Percentiles rank a stretch among this genome's conserved stretches.
Conservation (phyloP, 129 eudicot species). For the Scalesia atractyloides region DNA sequence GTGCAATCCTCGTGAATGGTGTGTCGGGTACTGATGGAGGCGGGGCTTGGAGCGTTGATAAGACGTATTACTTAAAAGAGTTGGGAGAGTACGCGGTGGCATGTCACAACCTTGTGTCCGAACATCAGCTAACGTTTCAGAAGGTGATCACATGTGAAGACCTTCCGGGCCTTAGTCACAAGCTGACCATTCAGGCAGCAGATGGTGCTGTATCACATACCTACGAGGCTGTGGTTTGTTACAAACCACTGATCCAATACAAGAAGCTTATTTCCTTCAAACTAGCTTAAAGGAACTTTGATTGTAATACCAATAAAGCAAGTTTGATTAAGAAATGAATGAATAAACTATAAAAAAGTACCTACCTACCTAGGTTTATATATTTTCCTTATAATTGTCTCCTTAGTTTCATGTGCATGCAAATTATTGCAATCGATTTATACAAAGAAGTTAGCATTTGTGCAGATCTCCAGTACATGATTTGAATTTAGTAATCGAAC, state of each 20-base stretch:
- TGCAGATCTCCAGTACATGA: too few relatives aligned
- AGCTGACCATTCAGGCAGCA: slow-evolving; percentile 29
- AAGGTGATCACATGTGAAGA: slow-evolving; percentile 25
- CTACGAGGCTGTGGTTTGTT: slow-evolving; percentile 35
- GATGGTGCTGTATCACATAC: slow-evolving; percentile 28
- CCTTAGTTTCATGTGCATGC: too few relatives aligned
- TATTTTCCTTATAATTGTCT: background rate
- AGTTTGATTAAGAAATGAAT: background rate
- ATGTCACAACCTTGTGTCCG: slow-evolving; percentile 28
- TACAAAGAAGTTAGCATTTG: too few relatives aligned
- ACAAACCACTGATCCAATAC: slow-evolving; percentile 28
- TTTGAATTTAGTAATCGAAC: too few relatives aligned
- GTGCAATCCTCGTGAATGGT: slow-evolving; percentile 19
- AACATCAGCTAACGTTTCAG: slow-evolving; percentile 25
- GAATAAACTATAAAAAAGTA: slow-evolving; percentile 5
- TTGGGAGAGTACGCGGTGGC: slow-evolving; percentile 35
- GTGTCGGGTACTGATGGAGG: background rate
- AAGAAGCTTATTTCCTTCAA: slow-evolving; percentile 40
- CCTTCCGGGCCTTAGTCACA: slow-evolving; percentile 26
- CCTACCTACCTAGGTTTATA: background rate
- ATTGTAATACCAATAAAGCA: background rate
- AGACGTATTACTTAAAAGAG: slow-evolving; percentile 10
- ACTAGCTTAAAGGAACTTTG: slow-evolving; percentile 6
- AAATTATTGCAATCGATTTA: too few relatives aligned
- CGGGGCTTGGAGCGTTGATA: slow-evolving; percentile 10